These are phyloP conservation scores for Orbilia quercus DNA, from an alignment of 2,329 filamentous ascomycete species.

Conservation along the genomic window DNA sequence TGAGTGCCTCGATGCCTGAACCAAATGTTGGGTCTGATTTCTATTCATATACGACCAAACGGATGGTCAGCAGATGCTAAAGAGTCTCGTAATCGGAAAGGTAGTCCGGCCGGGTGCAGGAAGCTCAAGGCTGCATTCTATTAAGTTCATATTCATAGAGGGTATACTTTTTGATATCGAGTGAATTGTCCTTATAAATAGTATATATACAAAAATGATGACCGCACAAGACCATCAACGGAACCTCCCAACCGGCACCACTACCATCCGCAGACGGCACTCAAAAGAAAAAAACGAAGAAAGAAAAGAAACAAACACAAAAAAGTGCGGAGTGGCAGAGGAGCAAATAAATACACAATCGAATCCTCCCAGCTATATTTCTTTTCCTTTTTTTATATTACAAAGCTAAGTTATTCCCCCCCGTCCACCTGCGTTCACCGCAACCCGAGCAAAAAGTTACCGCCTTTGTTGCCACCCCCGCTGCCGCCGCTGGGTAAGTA, in stretches of 20 bases:
- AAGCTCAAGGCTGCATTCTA: too few relatives aligned
- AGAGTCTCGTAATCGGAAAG: too few relatives aligned
- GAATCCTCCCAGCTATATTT: too few relatives aligned
- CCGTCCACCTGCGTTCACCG: slow-evolving; percentile 62
- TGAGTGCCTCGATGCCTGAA: too few relatives aligned
- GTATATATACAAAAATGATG: slow-evolving; percentile 19
- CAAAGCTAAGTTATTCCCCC: background rate
- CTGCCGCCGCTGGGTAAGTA: slow-evolving; percentile 82
- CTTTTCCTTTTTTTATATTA: slow-evolving; percentile 32
- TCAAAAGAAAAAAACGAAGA: too few relatives aligned
- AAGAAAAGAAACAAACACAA: slow-evolving; percentile 22
- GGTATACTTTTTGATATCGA: background rate
- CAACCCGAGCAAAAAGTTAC: slow-evolving; percentile 73
- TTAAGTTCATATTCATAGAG: background rate
- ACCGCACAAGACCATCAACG: background rate
- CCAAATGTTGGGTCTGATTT: too few relatives aligned
- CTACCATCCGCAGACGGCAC: background rate
- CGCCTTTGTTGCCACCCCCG: slow-evolving; percentile 71
- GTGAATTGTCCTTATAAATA: background rate
- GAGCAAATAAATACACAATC: too few relatives aligned
- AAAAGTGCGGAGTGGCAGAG: slow-evolving; percentile 41
- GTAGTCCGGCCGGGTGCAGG: too few relatives aligned
- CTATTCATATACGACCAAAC: too few relatives aligned
- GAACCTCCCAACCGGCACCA: too few relatives aligned
- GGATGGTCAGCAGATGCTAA: too few relatives aligned